phyloP scores from a whole-genome alignment of 305 asterid genomes.

The Fraxinus angustifolia region DNA sequence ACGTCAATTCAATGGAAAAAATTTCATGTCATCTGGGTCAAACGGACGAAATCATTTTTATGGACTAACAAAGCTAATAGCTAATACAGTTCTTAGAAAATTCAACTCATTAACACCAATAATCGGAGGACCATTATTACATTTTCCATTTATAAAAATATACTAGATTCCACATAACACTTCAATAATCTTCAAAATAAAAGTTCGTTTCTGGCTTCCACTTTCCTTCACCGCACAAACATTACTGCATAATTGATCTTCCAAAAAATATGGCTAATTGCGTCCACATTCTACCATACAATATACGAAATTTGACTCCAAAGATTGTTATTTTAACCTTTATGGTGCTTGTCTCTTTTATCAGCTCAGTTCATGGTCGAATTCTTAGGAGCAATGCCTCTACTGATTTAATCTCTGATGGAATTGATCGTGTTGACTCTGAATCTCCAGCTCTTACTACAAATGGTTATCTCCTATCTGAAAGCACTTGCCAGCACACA shows the following conservation, averaged over 20 bases:
- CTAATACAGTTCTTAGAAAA: too few relatives aligned
- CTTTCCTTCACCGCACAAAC: not conserved
- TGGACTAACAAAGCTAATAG: too few relatives aligned
- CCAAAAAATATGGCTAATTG: not conserved
- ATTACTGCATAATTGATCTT: not conserved
- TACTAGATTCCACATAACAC: too few relatives aligned
- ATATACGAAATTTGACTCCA: not conserved
- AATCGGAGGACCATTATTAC: not conserved
- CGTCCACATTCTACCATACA: not conserved
- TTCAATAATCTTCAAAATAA: too few relatives aligned
- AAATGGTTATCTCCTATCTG: not conserved
- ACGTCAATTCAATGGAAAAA: not conserved
- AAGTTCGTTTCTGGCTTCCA: not conserved
- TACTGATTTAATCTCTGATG: constrained; percentile 43
- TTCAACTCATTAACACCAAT: not conserved
- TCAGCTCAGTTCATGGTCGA: constrained; percentile 32
- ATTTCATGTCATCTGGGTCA: too few relatives aligned
- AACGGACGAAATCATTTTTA: too few relatives aligned
- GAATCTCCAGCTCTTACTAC: not conserved
- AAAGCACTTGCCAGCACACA: constrained; percentile 35
- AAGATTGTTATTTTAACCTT: constrained; percentile 26
- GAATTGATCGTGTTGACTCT: constrained; percentile 24
- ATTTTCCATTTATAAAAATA: not conserved
- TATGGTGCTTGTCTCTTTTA: constrained; percentile 14
- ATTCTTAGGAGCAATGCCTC: constrained; percentile 32